A percentile compares a stretch with the other conserved stretches of the same genome.
phyloP scores from a whole-genome alignment of 1,139 yeast genomes.

The Saccharomycopsis hybrid region DNA sequence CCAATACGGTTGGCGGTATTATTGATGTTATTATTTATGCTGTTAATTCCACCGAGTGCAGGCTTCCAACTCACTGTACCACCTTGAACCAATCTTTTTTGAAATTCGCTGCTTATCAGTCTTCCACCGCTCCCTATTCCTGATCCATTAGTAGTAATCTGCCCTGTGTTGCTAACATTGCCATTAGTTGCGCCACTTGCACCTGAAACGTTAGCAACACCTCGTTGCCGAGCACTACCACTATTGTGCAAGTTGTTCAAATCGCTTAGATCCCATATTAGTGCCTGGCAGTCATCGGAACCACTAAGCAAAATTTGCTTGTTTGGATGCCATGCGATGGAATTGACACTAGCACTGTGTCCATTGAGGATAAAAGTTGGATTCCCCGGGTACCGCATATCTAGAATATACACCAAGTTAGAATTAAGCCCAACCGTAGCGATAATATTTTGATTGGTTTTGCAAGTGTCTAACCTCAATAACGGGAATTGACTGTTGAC shows the following conservation, averaged over 20 bases:
- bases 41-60: too few relatives aligned
- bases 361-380: constrained; percentile 68
- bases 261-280: constrained; percentile 69
- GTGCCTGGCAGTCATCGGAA: constrained; percentile 86
- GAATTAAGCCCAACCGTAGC: constrained; percentile 79
- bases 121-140: constrained; percentile 8
- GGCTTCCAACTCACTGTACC: constrained; percentile 1
- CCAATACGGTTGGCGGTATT: too few relatives aligned
- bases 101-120: constrained; percentile 6
- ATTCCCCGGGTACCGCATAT: constrained; percentile 81
- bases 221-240: constrained; percentile 3
- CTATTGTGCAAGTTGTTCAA: constrained; percentile 21
- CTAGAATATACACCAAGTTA: constrained; percentile 62
- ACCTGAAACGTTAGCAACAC: too few relatives aligned
- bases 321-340: constrained; percentile 79
- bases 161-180: too few relatives aligned
- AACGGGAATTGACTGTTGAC: constrained; percentile 49
- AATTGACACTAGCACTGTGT: constrained; percentile 63
- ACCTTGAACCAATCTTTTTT: not conserved
- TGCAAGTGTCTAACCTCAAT: constrained; percentile 69
- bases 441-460: constrained; percentile 69
- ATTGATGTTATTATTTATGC: too few relatives aligned
- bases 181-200: too few relatives aligned
- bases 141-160: too few relatives aligned
- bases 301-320: constrained; percentile 60